Evolutionary conservation across 768 basidiomycete species (phyloP), one percentile per base, ranked within the genome.

Genomic region (Vararia minispora): DNA sequence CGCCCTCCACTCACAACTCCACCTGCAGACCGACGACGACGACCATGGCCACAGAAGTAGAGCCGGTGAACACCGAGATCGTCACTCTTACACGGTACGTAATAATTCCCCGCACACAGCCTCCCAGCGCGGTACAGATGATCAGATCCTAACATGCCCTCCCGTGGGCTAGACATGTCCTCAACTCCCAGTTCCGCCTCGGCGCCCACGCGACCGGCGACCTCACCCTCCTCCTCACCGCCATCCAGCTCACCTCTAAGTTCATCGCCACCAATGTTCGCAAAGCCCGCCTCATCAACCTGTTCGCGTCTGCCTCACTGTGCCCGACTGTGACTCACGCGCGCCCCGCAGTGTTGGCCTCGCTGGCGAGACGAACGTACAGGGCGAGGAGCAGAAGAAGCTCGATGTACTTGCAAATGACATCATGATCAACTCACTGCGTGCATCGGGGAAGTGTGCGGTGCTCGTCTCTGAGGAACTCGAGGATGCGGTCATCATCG

Each of bases 361-460:
- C 16, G 95, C 95, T 12, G 95, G 95, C 12, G 90, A 92, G 55
- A 86, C 86, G 20, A 99, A 99, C 56, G 82, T 92, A 6, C 89
- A 92, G 61, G 95, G 95, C 16, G 95, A 98, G 59, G 95, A 98
- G 55, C 95, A 99, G 71, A 99, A 99, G 72, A 99, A 99, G 64
- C 72, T 99, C 37, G 92, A 95, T 54, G 81, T 95, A n/a, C 68
- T 95, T 23, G 85, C 90, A 11, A 97, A 99, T 58, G 92, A 99
- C 58, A 99, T 99, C 71, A 98, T 99, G 95, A 74, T 98, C 52
- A 97, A 97, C 54, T 82, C 92, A 33, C 74, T 99, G 24, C 76
- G 88, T 28, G 92, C 92, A 3, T 92, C 87, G n/a, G 90, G 95
- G 37, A 95, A 91, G 72, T 87, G 81, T 6, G 84, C 90, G 11